Evolutionary conservation across 1,139 yeast genomes (phyloP).

Genomic region (Hanseniaspora uvarum): DNA sequence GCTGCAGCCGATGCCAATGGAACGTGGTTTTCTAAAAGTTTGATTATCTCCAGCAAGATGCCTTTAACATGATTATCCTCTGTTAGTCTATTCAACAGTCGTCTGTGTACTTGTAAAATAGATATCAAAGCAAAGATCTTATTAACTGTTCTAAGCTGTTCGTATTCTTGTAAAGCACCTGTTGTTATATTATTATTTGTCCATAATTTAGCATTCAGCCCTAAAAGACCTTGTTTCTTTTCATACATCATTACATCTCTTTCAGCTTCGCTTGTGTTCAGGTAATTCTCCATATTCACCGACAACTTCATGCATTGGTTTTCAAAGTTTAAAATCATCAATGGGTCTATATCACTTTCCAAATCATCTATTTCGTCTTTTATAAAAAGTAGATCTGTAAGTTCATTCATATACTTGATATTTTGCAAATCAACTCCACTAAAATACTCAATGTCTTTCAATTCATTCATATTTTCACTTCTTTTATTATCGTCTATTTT

Average conservation of each 20-base stretch:
- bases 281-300: slow-evolving; percentile 30
- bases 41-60: slow-evolving; percentile 36
- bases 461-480: neutral
- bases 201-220: slow-evolving; percentile 17
- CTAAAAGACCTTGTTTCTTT: slow-evolving; percentile 22
- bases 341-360: neutral
- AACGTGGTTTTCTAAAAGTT: slow-evolving; percentile 33
- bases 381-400: slow-evolving; percentile 38
- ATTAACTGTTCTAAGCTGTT: slow-evolving; percentile 44
- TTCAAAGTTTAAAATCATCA: slow-evolving; percentile 2
- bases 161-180: slow-evolving; percentile 28
- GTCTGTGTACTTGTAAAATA: slow-evolving; percentile 45
- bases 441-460: slow-evolving; percentile 45
- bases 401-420: slow-evolving; percentile 41
- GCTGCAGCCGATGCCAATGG: slow-evolving; percentile 44
- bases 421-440: slow-evolving; percentile 50
- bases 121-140: slow-evolving; percentile 48
- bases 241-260: slow-evolving; percentile 27
- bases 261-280: slow-evolving; percentile 27
- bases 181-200: neutral
- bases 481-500: neutral
- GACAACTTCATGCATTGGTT: slow-evolving; percentile 27
- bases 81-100: slow-evolving; percentile 43
- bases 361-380: slow-evolving; percentile 27
- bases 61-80: slow-evolving; percentile 35